These are phyloP conservation scores for Thozetella sp. DNA, from an alignment of 495 filamentous ascomycete species.

Conservation along the genomic window DNA sequence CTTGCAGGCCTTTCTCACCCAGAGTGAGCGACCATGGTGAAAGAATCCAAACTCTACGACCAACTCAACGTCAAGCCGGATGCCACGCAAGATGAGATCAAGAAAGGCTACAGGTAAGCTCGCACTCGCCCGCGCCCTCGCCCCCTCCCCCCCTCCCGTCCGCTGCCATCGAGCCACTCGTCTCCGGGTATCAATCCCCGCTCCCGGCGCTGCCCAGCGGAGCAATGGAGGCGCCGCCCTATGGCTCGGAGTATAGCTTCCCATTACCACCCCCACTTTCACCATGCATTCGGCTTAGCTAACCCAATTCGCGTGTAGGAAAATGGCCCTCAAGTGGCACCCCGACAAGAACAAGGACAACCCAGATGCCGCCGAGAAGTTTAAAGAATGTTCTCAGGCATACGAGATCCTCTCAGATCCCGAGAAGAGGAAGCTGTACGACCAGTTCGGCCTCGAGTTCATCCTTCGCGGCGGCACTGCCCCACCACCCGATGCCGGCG, in stretches of 20 bases:
- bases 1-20: not conserved
- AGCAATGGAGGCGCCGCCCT: not conserved
- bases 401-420: slow-evolving; percentile 98
- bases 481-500: slow-evolving; percentile 57
- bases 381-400: slow-evolving; percentile 94
- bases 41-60: slow-evolving; percentile 87
- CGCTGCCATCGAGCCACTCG: slow-evolving; percentile 4
- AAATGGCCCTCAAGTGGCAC: slow-evolving; percentile 88
- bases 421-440: slow-evolving; percentile 95
- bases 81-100: slow-evolving; percentile 90
- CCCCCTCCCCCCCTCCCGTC: slow-evolving; percentile 1
- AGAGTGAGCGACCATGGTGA: slow-evolving; percentile 64
- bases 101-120: slow-evolving; percentile 88
- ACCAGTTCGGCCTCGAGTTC: slow-evolving; percentile 93
- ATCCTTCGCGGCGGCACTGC: slow-evolving; percentile 80
- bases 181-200: slow-evolving; percentile 5
- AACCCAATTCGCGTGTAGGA: slow-evolving; percentile 46
- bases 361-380: slow-evolving; percentile 79
- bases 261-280: not conserved
- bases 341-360: slow-evolving; percentile 98
- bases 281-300: not conserved
- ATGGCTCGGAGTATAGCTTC: not conserved
- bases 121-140: slow-evolving; percentile 3
- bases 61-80: slow-evolving; percentile 72
- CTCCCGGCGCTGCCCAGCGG: not conserved